These are phyloP conservation scores for Pulchroboletus neoregius DNA, from an alignment of 1,284 basidiomycete genomes.

Conservation along the genomic window DNA sequence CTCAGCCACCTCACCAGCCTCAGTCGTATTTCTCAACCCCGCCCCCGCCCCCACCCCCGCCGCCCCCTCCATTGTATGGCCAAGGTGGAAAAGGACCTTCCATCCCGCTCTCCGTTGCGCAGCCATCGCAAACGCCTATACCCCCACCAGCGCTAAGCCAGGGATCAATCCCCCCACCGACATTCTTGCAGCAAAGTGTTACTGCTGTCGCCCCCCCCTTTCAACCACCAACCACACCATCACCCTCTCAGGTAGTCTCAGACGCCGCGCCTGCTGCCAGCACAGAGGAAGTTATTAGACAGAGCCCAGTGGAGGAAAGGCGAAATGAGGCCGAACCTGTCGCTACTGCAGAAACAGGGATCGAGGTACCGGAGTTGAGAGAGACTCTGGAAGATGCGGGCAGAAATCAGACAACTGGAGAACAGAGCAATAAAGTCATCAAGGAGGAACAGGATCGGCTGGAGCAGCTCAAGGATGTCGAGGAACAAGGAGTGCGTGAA, in stretches of 20 bases:
- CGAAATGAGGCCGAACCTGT: neutral
- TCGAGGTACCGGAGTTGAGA: neutral
- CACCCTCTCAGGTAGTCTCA: neutral
- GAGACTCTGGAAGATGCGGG: neutral
- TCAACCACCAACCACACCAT: neutral
- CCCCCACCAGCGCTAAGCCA: constrained; percentile 3
- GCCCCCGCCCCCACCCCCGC: constrained; percentile 16
- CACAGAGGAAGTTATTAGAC: neutral
- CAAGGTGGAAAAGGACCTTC: constrained; percentile 5
- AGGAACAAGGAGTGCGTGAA: constrained; percentile 13
- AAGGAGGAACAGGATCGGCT: neutral
- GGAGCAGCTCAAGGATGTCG: neutral
- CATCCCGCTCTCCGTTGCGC: constrained; percentile 1
- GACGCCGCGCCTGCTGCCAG: neutral
- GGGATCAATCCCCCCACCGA: neutral
- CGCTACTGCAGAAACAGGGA: neutral
- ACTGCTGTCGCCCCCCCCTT: neutral
- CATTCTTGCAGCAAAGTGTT: neutral
- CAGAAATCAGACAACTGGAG: neutral
- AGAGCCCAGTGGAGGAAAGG: constrained; percentile 4
- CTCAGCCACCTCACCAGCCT: constrained; percentile 10
- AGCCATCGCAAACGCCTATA: constrained; percentile 3
- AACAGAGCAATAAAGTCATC: neutral
- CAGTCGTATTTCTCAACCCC: constrained; percentile 20
- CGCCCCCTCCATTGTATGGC: constrained; percentile 9